Percentiles rank a stretch among this genome's conserved stretches.
Evolutionary conservation across 345 rosid species (phyloP).

Genomic region (Syzygium oleosum): DNA sequence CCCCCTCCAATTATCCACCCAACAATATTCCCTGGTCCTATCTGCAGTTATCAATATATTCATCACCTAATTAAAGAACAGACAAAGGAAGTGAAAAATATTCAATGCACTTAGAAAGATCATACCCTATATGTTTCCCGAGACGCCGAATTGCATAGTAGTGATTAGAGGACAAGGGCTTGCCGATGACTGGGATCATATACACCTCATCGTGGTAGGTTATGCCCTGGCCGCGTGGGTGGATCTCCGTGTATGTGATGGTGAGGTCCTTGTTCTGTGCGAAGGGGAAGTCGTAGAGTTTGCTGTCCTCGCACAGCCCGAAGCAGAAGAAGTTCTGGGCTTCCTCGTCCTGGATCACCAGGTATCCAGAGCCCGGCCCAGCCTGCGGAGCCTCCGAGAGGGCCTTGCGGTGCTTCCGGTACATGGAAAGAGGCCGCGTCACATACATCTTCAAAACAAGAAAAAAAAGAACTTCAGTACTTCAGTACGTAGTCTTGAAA

Average conservation of each 20-base stretch:
- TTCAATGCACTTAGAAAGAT: neutral
- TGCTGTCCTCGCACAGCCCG: slow-evolving; percentile 6
- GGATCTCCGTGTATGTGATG: neutral
- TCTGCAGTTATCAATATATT: neutral
- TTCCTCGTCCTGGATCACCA: slow-evolving; percentile 39
- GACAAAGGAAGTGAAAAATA: neutral
- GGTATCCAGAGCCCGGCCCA: slow-evolving; percentile 31
- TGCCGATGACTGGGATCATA: slow-evolving; percentile 30
- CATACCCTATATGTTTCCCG: slow-evolving; percentile 19
- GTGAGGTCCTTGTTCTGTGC: slow-evolving; percentile 32
- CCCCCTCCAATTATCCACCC: neutral
- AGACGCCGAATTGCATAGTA: slow-evolving; percentile 6
- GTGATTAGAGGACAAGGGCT: slow-evolving; percentile 28
- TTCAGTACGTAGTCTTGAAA: neutral
- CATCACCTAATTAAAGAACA: neutral
- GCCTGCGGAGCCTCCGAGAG: slow-evolving; percentile 16
- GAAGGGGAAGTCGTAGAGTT: slow-evolving; percentile 16
- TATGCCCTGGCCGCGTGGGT: neutral
- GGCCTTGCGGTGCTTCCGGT: slow-evolving; percentile 8
- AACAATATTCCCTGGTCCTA: neutral
- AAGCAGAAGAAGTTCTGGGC: slow-evolving; percentile 15
- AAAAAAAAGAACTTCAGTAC: neutral
- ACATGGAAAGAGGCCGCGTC: slow-evolving; percentile 42
- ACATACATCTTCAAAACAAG: slow-evolving; percentile 6
- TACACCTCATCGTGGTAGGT: neutral